Evolutionary conservation across 2,329 filamentous ascomycete genomes (phyloP).

Genomic region (Zasmidium angulare): DNA sequence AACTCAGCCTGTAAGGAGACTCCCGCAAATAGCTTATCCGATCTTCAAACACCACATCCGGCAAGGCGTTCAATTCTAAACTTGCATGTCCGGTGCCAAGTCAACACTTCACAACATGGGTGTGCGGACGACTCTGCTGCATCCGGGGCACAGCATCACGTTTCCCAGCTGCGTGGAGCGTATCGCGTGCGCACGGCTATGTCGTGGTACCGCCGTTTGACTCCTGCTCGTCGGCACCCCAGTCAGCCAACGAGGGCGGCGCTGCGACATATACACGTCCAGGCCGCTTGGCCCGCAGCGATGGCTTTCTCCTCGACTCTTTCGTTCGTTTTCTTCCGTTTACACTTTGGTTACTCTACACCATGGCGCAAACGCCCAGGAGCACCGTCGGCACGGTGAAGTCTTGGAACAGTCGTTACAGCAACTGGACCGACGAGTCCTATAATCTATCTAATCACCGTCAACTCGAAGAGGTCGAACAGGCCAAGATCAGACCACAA

Average conservation of each 20-base stretch:
- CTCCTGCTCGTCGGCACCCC: not conserved
- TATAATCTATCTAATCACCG: slow-evolving; percentile 22
- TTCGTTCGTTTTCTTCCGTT: slow-evolving; percentile 10
- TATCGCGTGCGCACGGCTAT: not conserved
- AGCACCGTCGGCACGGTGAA: slow-evolving; percentile 34
- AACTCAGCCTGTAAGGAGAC: slow-evolving; percentile 4
- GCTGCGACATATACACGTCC: slow-evolving; percentile 21
- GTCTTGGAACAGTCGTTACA: slow-evolving; percentile 33
- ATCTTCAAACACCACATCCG: slow-evolving; percentile 3
- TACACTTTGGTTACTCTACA: slow-evolving; percentile 11
- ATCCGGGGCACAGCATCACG: not conserved
- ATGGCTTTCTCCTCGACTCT: slow-evolving; percentile 1
- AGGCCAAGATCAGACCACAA: slow-evolving; percentile 27
- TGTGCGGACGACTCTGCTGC: slow-evolving; percentile 1
- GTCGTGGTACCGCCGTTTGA: not conserved
- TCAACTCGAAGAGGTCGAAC: slow-evolving; percentile 31
- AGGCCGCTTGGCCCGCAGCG: slow-evolving; percentile 8
- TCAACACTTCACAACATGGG: slow-evolving; percentile 1
- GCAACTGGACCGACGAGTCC: slow-evolving; percentile 29
- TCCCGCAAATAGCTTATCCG: slow-evolving; percentile 10
- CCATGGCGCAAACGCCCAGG: slow-evolving; percentile 32
- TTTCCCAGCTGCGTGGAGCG: slow-evolving; percentile 1
- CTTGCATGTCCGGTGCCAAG: slow-evolving; percentile 8
- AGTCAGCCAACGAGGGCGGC: slow-evolving; percentile 5
- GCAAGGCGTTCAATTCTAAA: slow-evolving; percentile 1